phyloP scores from a whole-genome alignment of 1,139 yeast species.

The Blastobotrys malaysiensis region DNA sequence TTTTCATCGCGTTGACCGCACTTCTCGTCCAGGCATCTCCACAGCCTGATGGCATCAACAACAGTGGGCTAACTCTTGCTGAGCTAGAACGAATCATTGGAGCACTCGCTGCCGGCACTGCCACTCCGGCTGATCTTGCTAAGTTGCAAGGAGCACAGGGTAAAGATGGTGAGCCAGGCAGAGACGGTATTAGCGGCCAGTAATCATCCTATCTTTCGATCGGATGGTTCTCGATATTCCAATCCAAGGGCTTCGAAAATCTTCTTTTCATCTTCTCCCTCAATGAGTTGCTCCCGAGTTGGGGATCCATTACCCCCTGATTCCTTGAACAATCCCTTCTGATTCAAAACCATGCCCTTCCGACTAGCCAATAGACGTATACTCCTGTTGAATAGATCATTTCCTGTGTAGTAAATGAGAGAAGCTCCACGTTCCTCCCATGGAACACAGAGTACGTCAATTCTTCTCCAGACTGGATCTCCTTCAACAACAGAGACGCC shows the following conservation, averaged over 20 bases:
- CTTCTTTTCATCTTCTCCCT: constrained; percentile 41
- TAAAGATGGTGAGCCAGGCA: background rate
- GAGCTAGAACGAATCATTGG: background rate
- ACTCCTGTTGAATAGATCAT: constrained; percentile 47
- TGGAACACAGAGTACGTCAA: constrained; percentile 49
- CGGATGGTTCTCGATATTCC: constrained; percentile 38
- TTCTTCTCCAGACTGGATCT: constrained; percentile 41
- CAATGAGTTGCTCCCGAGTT: constrained; percentile 32
- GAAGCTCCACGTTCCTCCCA: constrained; percentile 48
- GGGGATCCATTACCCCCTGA: constrained; percentile 5
- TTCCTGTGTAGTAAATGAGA: constrained; percentile 51
- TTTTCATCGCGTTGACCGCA: background rate
- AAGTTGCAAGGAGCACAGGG: background rate
- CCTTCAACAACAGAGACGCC: constrained; percentile 27
- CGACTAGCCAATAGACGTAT: constrained; percentile 43
- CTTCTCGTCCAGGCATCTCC: background rate
- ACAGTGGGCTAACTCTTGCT: background rate
- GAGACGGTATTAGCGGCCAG: background rate
- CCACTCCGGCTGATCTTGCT: background rate
- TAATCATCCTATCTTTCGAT: constrained; percentile 36
- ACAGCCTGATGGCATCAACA: background rate
- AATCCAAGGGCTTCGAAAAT: constrained; percentile 45
- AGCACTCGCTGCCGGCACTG: background rate
- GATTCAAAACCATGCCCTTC: constrained; percentile 41
- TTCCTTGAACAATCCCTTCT: constrained; percentile 41